Conservation (phyloP, 192 early-diverging fungal species). For the Gaertneriomyces sp. region DNA sequence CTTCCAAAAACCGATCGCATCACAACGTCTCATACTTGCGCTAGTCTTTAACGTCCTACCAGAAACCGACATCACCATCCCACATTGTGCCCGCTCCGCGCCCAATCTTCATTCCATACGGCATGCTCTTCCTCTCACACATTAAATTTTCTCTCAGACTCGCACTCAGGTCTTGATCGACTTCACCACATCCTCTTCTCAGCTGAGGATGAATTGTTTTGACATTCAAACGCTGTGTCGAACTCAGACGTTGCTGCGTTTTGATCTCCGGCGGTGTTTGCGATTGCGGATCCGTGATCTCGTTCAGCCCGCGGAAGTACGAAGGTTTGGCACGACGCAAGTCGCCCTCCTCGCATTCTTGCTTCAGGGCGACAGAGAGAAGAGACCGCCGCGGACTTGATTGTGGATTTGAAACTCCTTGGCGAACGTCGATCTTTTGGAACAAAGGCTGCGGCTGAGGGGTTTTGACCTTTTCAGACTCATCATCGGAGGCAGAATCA, state of each 20-base stretch:
- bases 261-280: too few species aligned
- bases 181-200: not conserved
- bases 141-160: conserved; percentile 19
- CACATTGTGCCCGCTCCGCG: not conserved
- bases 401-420: not conserved
- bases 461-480: conserved; percentile 7
- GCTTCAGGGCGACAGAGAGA: not conserved
- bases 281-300: not conserved
- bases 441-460: conserved; percentile 8
- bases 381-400: not conserved
- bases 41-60: too few species aligned
- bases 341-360: not conserved
- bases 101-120: conserved; percentile 16
- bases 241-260: conserved; percentile 15
- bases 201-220: not conserved
- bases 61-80: too few species aligned
- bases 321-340: too few species aligned
- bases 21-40: too few species aligned
- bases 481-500: conserved; percentile 29
- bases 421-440: conserved; percentile 13
- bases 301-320: conserved; percentile 9
- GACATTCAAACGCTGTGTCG: conserved; percentile 23
- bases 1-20: too few species aligned
- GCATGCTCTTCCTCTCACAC: conserved; percentile 24
- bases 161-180: conserved; percentile 2